Evolutionary conservation across 805 yeast genomes (phyloP).

Genomic region (Wickerhamia fluorescens): DNA sequence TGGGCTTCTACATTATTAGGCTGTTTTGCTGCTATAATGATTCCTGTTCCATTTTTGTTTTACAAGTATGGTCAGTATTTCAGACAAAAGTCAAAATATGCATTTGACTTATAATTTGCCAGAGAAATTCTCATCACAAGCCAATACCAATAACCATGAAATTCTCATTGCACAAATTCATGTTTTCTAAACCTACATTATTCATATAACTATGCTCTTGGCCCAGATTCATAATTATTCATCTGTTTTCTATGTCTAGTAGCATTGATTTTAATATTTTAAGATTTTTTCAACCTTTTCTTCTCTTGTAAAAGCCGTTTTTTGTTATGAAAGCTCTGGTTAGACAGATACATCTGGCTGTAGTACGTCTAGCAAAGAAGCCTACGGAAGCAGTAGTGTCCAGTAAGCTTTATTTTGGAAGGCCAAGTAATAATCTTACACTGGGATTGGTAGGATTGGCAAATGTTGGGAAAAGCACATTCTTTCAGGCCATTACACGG

Average conservation of each 20-base stretch:
- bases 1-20: conserved; percentile 55
- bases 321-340: not conserved
- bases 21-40: conserved; percentile 41
- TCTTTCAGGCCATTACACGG: conserved; percentile 50
- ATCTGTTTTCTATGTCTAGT: too few relatives aligned
- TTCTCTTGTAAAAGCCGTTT: not conserved
- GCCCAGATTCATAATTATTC: too few relatives aligned
- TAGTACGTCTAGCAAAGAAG: not conserved
- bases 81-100: conserved; percentile 13
- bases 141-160: too few relatives aligned
- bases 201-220: too few relatives aligned
- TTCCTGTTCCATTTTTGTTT: conserved; percentile 53
- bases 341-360: not conserved
- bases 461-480: conserved; percentile 46
- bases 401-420: conserved; percentile 17
- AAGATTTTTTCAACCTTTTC: too few relatives aligned
- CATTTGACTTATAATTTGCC: conserved; percentile 10
- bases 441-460: conserved; percentile 51
- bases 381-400: not conserved
- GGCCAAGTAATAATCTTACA: conserved; percentile 30
- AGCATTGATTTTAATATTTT: too few relatives aligned
- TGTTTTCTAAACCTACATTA: too few relatives aligned
- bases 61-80: conserved; percentile 36
- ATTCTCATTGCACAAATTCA: too few relatives aligned
- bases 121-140: too few relatives aligned